Evolutionary conservation across 2,329 filamentous ascomycete species (phyloP), one percentile per base, ranked within the genome.

Genomic region (Berkeleyomyces basicola): DNA sequence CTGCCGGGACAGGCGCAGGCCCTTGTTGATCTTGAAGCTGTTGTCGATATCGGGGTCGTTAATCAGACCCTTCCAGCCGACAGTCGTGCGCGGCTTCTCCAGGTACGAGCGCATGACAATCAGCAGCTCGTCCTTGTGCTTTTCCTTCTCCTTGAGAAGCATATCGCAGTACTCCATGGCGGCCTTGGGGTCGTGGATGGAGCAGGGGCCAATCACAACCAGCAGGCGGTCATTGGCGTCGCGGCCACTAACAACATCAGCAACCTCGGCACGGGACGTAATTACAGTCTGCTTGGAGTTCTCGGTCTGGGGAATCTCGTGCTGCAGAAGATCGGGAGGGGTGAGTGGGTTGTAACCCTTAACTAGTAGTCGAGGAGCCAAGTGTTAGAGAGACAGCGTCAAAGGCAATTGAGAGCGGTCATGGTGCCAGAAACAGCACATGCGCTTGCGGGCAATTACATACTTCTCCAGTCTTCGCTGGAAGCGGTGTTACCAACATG

Each of bases 1-100:
- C 75, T 97, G 86, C 68, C 93, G 82, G 63, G 90, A 88, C 62
- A 90, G 79, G 59, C 88, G 84, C 70, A 99, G 76, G 23, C 93
- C 93, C 80, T 97, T 97, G 81, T 97, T 97, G 78, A 99, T 97
- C 77, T 96, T 85, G 86, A 96, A 97, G 74, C 87, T 93, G 74
- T 96, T 92, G 75, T 97, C 91, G 71, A 99, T 95, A 71, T 97
- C 92, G 1, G 93, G 93, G 75, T 99, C 93, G 73, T 99, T 97
- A 78, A 99, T 95, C 69, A 99, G 78, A 59, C 93, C 93, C 79
- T 99, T 99, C 93, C 93, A 99, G 68, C 93, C 93, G 37, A 99
- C 90, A 0, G 93, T 99, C 37, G 93, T 99, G 67, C 93, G 85
- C 31, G 93, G 93, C 81, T 99, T 99, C 81, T 99, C 93, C 65